Evolutionary conservation across 805 yeast species (phyloP), one percentile per base, ranked within the genome.

Genomic region (Ogataea ramenticola): DNA sequence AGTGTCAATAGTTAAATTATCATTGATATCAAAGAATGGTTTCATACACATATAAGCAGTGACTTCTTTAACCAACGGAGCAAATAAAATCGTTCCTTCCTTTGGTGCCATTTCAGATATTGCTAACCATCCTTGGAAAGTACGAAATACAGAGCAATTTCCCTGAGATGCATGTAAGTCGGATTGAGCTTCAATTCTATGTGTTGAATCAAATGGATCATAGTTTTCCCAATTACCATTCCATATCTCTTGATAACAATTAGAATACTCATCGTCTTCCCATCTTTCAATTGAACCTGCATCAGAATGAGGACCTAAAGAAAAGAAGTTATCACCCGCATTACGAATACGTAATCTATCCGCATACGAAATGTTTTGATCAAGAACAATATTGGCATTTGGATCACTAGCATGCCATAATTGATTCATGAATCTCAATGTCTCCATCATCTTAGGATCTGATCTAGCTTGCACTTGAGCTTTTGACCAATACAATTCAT

Each of bases 71-170:
- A 71, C 47, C 37, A 56, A 48, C 3, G 76, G 75, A 12, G 59
- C 56, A 39, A 71, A 52, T 38, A 55, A 47, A 34, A 71, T 54
- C 14, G 73, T 61, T 8, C 75, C 75, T 45, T 66, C 69, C n/a
- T 63, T 61, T 15, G 66, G 56, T 15, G 58, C 60, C 12, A 55
- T 62, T 16, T 57, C 58, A 16, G 67, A 57, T 45, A 71, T 52
- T 3, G 72, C 60, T 16, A 70, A 49, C 74, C 75, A 71, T 7
- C 74, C 74, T 51, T 71, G 75, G 37, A 68, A 64, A 4, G 70
- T 55, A 42, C 76, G 59, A 49, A 70, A 67, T 31, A 49, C 45
- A 33, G 48, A 41, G 41, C 53, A 51, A 16, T 44, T 45, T 32
- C 49, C 47, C 15, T 61, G 59, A 14, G 66, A 55, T 35, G 57